Evolutionary conservation across 1,139 yeast genomes (phyloP), one percentile per base, ranked within the genome.

Genomic region (Geotrichum europaeum): DNA sequence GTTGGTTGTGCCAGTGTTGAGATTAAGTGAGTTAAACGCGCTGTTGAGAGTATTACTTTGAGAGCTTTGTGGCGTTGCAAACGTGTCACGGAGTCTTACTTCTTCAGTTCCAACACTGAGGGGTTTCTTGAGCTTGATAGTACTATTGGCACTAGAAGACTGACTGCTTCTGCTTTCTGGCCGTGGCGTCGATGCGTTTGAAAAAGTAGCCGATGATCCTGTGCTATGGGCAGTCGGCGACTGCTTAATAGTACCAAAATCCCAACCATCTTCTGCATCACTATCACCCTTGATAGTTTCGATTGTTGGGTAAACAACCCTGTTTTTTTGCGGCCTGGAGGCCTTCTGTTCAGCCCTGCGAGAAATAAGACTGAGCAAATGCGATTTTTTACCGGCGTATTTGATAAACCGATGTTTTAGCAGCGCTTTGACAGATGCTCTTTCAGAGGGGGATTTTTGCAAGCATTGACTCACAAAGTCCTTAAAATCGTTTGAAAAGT

Each of bases 391-490:
- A 15, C 79, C 79, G 1, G 82, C 79, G 55, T 72, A 79, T 67
- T 67, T 73, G 25, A 89, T 79, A 65, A 89, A 88, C 58, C 79
- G 79, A 63, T 85, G 89, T 62, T 78, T 79, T 55, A 87, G 73
- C n/a, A 90, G 76, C 56, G 78, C 80, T 15, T 75, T 69, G 0
- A 95, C 89, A 18, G 83, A 75, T 4, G 82, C 83, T 59, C 97
- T 77, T 25, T 76, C 72, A 24, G 72, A 71, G 0, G 96, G 90
- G 63, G 83, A 82, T 65, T 86, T 83, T 34, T 80, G 77, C 63
- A 90, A 79, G 68, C 96, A 90, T 53, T 76, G 76, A n/a, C 72
- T 69, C 10, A 88, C 80, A 71, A 90, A 90, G 63, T 86, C 87
- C 62, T 79, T 82, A 65, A 86, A 72, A 69, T 84, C 77, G 65